Percentiles rank a stretch among this genome's conserved stretches.
Conservation (phyloP, 148 eudicot species). For the Rhododendron griersonianum region DNA sequence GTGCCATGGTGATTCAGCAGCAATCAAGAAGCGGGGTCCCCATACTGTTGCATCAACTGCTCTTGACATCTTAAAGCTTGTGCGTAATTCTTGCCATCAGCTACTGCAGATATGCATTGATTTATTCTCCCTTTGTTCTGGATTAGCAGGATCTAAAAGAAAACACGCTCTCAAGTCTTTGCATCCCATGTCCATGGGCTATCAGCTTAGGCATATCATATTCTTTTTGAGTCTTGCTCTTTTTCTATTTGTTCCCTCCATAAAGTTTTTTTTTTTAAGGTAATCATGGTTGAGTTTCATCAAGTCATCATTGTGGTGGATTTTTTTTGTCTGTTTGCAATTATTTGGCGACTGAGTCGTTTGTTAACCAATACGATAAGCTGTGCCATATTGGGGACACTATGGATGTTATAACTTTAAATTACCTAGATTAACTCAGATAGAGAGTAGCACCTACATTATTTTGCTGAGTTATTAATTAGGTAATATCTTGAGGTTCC, state of each 20-base stretch:
- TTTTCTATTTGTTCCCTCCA: not conserved
- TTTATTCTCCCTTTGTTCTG: not conserved
- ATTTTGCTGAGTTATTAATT: not conserved
- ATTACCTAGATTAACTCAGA: not conserved
- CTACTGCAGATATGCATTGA: not conserved
- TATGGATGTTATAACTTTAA: not conserved
- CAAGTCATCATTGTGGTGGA: not conserved
- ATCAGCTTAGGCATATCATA: constrained; percentile 8
- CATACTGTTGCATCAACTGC: constrained; percentile 85
- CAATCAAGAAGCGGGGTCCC: constrained; percentile 55
- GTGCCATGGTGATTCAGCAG: constrained; percentile 90
- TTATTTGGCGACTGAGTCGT: not conserved
- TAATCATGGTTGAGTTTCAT: not conserved
- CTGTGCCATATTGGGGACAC: not conserved
- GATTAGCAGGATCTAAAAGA: constrained; percentile 2
- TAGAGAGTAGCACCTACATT: not conserved
- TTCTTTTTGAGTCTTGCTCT: not conserved
- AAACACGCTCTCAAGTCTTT: not conserved
- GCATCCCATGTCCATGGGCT: not conserved
- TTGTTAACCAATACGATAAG: not conserved
- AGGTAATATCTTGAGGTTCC: not conserved
- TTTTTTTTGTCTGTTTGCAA: not conserved
- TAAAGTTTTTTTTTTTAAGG: not conserved
- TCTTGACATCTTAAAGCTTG: constrained; percentile 79
- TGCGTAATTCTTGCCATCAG: constrained; percentile 24